phyloP scores from a whole-genome alignment of 306 rosid genomes.

The Cucurbita pepo region DNA sequence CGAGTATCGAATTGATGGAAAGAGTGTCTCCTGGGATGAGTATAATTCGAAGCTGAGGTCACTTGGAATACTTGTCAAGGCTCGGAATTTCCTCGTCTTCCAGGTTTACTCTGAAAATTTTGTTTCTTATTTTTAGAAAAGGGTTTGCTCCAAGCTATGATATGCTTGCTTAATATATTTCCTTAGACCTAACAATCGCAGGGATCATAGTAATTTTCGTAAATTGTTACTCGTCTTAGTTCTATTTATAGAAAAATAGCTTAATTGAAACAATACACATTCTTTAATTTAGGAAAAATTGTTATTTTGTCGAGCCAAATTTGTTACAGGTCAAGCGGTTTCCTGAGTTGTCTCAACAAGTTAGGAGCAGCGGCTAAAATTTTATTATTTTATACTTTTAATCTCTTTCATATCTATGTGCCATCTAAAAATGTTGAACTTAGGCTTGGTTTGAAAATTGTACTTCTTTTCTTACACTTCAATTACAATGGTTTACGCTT shows the following conservation, averaged over 20 bases:
- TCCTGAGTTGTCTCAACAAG: background rate
- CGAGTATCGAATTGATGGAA: slow-evolving; percentile 74
- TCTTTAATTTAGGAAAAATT: background rate
- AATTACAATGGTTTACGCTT: too few species aligned
- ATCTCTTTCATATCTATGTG: background rate
- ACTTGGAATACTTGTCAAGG: slow-evolving; percentile 93
- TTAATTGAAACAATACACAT: background rate
- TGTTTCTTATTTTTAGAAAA: background rate
- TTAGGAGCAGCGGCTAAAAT: background rate
- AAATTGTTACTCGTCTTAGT: background rate
- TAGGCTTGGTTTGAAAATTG: background rate
- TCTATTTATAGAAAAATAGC: background rate
- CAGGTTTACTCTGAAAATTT: slow-evolving; percentile 38
- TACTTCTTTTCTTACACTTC: too few species aligned
- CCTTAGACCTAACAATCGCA: background rate
- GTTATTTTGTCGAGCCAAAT: background rate
- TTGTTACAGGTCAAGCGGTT: background rate
- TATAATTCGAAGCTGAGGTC: slow-evolving; percentile 58
- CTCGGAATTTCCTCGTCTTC: slow-evolving; percentile 91
- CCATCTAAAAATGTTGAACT: background rate
- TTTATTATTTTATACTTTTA: background rate
- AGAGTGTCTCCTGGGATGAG: slow-evolving; percentile 49
- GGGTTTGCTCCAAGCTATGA: background rate
- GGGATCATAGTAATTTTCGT: background rate
- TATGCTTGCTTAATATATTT: background rate